These are phyloP conservation scores for Leccinum truebloodii DNA, from an alignment of 768 basidiomycete species.

Conservation along the genomic window DNA sequence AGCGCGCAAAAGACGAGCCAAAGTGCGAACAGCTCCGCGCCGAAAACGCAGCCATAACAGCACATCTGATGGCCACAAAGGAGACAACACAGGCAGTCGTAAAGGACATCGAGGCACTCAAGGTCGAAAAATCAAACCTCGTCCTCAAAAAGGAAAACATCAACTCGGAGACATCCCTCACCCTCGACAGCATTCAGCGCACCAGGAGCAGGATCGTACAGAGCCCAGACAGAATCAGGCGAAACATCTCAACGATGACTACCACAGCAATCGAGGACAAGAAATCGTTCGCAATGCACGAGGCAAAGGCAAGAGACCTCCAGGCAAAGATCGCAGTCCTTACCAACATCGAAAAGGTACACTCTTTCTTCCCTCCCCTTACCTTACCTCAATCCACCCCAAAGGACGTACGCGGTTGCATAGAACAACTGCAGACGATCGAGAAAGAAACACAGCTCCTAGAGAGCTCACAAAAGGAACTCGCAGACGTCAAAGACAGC, in stretches of 20 bases:
- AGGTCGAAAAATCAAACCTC: slow-evolving; percentile 65
- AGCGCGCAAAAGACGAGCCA: slow-evolving; percentile 70
- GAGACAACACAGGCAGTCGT: slow-evolving; percentile 58
- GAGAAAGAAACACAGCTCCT: slow-evolving; percentile 66
- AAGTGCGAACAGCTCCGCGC: slow-evolving; percentile 56
- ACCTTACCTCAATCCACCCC: not conserved
- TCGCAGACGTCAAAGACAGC: slow-evolving; percentile 67
- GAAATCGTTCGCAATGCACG: slow-evolving; percentile 58
- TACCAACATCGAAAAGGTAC: slow-evolving; percentile 73
- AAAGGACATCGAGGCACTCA: slow-evolving; percentile 69
- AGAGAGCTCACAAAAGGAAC: slow-evolving; percentile 64
- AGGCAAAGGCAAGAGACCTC: slow-evolving; percentile 76
- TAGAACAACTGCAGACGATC: slow-evolving; percentile 76
- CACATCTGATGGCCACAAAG: slow-evolving; percentile 69
- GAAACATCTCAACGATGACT: slow-evolving; percentile 78
- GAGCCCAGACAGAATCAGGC: slow-evolving; percentile 87
- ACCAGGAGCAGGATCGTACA: slow-evolving; percentile 81
- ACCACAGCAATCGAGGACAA: slow-evolving; percentile 70
- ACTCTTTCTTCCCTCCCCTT: not conserved
- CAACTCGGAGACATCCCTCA: slow-evolving; percentile 56
- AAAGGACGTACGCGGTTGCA: slow-evolving; percentile 69
- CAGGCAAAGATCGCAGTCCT: slow-evolving; percentile 72
- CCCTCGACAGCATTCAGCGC: slow-evolving; percentile 61
- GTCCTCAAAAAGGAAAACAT: slow-evolving; percentile 70
- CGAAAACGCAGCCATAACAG: slow-evolving; percentile 62